phyloP scores from a whole-genome alignment of 208 protist genomes.

The Strigomonas galati region DNA sequence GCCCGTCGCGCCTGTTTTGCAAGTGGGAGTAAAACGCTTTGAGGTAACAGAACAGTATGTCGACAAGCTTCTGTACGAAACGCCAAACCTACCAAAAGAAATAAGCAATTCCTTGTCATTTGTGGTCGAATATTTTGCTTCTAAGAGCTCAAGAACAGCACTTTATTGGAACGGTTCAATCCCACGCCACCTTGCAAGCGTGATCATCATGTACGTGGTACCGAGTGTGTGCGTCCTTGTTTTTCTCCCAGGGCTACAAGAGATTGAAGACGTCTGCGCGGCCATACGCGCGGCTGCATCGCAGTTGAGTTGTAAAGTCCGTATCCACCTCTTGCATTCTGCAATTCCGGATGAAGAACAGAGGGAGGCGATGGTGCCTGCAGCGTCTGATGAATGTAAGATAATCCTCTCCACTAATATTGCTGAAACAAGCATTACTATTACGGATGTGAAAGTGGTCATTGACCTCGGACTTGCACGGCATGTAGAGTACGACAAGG shows the following conservation, averaged over 20 bases:
- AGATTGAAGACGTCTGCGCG: slow-evolving; percentile 20
- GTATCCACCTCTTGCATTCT: slow-evolving; percentile 21
- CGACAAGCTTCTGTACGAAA: slow-evolving; percentile 3
- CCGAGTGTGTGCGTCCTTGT: slow-evolving; percentile 25
- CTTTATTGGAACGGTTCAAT: too few relatives aligned
- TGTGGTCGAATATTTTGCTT: too few relatives aligned
- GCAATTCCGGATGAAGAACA: slow-evolving; percentile 17
- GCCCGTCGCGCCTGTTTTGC: slow-evolving; percentile 11
- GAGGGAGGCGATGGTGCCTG: slow-evolving; percentile 11
- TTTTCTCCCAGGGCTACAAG: slow-evolving; percentile 30
- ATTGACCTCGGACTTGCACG: slow-evolving; percentile 56
- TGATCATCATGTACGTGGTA: slow-evolving; percentile 15
- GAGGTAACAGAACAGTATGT: slow-evolving; percentile 18
- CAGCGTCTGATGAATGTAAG: slow-evolving; percentile 34
- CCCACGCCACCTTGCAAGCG: slow-evolving; percentile 3
- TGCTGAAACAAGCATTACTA: slow-evolving; percentile 92
- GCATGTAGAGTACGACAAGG: slow-evolving; percentile 17
- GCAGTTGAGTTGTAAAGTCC: not conserved
- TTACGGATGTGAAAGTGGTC: slow-evolving; percentile 88
- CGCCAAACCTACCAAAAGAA: not conserved
- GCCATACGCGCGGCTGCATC: slow-evolving; percentile 6
- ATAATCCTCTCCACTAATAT: slow-evolving; percentile 93
- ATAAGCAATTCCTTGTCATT: too few relatives aligned
- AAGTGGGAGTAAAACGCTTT: slow-evolving; percentile 19
- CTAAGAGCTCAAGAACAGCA: too few relatives aligned